Percentiles rank a stretch among this genome's conserved stretches.
Evolutionary conservation across 225 moss, liverwort and hornwort genomes (phyloP).

Genomic region (Thuidium tamariscinum): DNA sequence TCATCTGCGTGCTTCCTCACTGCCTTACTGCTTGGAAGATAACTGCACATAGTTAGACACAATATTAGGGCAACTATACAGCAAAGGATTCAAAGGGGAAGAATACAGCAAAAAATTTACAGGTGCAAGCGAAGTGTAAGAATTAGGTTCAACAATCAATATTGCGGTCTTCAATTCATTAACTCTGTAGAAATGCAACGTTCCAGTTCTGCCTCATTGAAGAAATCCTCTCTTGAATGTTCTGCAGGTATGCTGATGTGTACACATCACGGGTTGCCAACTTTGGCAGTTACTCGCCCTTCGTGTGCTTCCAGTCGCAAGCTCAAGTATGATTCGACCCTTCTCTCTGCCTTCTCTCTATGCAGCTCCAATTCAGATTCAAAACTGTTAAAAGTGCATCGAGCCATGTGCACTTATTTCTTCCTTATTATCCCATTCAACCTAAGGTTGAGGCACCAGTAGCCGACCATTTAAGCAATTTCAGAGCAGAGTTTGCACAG

Average conservation of each 20-base stretch:
- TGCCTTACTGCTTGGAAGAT: background rate
- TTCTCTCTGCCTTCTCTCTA: background rate
- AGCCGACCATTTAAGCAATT: no score
- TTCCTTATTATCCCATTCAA: background rate
- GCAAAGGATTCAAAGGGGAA: background rate
- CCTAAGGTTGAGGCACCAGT: no score
- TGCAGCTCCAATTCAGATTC: background rate
- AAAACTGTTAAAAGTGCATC: no score
- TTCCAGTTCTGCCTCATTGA: background rate
- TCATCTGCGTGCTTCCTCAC: background rate
- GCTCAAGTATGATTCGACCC: slow-evolving; percentile 40
- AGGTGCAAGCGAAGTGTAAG: background rate
- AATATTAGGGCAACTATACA: background rate
- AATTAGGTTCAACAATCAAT: background rate
- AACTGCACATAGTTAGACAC: background rate
- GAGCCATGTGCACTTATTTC: background rate
- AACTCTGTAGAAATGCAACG: background rate
- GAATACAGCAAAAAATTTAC: background rate
- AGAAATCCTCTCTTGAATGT: background rate
- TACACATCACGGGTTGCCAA: slow-evolving; percentile 69
- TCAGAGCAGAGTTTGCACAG: no score
- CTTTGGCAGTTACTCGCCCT: slow-evolving; percentile 62
- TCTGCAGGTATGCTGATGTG: slow-evolving; percentile 58
- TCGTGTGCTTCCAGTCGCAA: slow-evolving; percentile 74
- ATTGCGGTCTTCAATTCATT: background rate